Percentiles rank a stretch among this genome's conserved stretches.
Conservation (phyloP, 192 early-diverging fungal species). For the Nowakowskiella sp. region DNA sequence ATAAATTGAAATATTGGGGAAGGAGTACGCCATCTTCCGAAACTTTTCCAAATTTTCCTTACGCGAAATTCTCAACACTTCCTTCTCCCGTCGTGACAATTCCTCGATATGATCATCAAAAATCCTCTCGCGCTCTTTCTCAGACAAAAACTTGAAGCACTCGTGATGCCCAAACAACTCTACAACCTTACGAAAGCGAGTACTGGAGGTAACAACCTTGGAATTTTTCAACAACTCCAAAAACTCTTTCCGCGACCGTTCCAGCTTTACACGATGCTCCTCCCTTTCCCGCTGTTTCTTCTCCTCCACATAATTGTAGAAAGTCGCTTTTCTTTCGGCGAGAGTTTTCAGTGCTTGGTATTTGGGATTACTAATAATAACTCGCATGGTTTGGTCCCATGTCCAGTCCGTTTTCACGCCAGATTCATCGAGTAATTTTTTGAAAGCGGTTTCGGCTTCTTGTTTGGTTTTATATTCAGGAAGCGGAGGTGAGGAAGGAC, state of each 20-base stretch:
- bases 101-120: conserved; percentile 71
- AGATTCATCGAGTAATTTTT: conserved; percentile 58
- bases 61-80: conserved; percentile 29
- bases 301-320: conserved; percentile 61
- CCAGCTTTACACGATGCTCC: conserved; percentile 18
- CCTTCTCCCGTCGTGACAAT: conserved; percentile 56
- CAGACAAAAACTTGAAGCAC: conserved; percentile 55
- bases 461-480: conserved; percentile 67
- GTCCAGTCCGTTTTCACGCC: conserved; percentile 75
- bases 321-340: conserved; percentile 73
- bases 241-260: conserved; percentile 46
- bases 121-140: conserved; percentile 49
- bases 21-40: conserved; percentile 36
- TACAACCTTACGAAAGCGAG: conserved; percentile 40
- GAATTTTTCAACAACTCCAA: conserved; percentile 42
- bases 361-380: conserved; percentile 71
- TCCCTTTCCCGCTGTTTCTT: conserved; percentile 50
- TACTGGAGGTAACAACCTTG: conserved; percentile 43
- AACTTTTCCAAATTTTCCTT: conserved; percentile 58
- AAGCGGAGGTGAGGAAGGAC: no score
- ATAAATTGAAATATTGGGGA: conserved; percentile 24
- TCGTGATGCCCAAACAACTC: conserved; percentile 55
- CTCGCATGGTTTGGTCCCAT: conserved; percentile 88
- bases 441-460: conserved; percentile 75
- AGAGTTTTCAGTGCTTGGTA: conserved; percentile 77